Evolutionary conservation across 2,329 filamentous ascomycete species (phyloP).

Genomic region (Nemania abortiva): DNA sequence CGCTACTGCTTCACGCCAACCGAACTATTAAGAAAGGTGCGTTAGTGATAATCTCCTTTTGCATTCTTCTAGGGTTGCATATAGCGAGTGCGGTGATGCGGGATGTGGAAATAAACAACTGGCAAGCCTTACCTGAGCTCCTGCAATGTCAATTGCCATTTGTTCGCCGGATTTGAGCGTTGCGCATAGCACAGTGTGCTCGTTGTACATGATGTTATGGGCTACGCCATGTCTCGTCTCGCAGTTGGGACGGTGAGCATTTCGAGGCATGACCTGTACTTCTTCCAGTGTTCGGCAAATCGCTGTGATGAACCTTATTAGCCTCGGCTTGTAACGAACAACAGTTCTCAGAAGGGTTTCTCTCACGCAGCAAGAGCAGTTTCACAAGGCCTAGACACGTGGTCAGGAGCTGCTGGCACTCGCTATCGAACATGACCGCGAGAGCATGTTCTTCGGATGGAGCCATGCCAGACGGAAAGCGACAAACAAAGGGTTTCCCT

Average conservation of each 20-base stretch:
- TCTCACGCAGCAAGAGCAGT: conserved; percentile 26
- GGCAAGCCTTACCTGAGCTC: conserved; percentile 27
- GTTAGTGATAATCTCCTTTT: conserved; percentile 5
- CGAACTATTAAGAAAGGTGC: conserved; percentile 18
- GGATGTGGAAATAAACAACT: background rate
- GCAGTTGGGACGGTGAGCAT: conserved; percentile 28
- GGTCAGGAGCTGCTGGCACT: conserved; percentile 17
- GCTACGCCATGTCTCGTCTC: background rate
- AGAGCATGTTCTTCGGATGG: conserved; percentile 28
- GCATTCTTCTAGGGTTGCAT: background rate
- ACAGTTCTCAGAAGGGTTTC: background rate
- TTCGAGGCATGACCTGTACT: conserved; percentile 20
- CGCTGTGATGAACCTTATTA: conserved; percentile 18
- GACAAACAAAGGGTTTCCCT: conserved; percentile 20
- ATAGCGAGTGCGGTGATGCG: conserved; percentile 1
- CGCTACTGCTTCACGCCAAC: conserved; percentile 33
- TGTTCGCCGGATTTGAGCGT: conserved; percentile 31
- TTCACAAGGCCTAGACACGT: conserved; percentile 18
- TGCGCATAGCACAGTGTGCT: conserved; percentile 22
- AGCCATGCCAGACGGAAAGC: conserved; percentile 16
- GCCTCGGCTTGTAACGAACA: background rate
- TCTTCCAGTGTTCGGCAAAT: conserved; percentile 22
- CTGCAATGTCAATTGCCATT: conserved; percentile 24
- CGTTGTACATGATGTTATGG: conserved; percentile 13
- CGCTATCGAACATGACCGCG: conserved; percentile 16